A percentile compares a stretch with the other conserved stretches of the same genome.
Evolutionary conservation across 2,329 filamentous ascomycete genomes (phyloP).

Genomic region (Ceratocystis lukuohia): DNA sequence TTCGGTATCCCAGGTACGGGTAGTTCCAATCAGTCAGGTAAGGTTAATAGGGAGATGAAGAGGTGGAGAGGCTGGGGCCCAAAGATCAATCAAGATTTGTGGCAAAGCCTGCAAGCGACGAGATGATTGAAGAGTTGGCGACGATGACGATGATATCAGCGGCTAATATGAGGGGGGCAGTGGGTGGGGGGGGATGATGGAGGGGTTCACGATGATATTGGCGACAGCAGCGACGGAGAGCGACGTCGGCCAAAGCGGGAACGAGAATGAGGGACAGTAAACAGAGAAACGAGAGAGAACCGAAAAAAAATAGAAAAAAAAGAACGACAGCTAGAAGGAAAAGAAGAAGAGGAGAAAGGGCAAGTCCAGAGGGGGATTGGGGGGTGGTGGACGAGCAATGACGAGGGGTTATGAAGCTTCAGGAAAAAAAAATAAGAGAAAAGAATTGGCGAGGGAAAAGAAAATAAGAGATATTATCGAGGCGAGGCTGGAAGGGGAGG

Average conservation of each 20-base stretch:
- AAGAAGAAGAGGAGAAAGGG: neutral
- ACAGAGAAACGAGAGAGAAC: conserved; percentile 10
- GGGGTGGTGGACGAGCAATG: conserved; percentile 28
- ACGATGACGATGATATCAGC: neutral
- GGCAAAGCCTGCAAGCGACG: neutral
- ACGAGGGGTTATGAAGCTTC: conserved; percentile 25
- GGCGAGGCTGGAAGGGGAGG: neutral
- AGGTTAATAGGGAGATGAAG: conserved; percentile 6
- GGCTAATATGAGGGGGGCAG: neutral
- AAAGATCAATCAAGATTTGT: conserved; percentile 13
- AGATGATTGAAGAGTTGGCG: neutral
- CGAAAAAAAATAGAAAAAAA: neutral
- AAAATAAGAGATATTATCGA: conserved; percentile 32
- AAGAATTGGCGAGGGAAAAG: conserved; percentile 38
- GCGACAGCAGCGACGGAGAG: neutral
- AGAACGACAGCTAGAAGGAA: neutral
- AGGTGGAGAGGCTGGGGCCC: neutral
- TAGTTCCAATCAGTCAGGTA: conserved; percentile 12
- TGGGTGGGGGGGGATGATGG: neutral
- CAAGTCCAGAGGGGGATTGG: conserved; percentile 1
- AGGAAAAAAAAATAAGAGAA: conserved; percentile 35
- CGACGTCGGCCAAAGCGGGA: conserved; percentile 1
- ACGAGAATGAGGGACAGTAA: conserved; percentile 9
- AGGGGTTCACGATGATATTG: neutral
- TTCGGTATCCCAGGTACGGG: conserved; percentile 14